These are phyloP conservation scores for Picochlorum costavermella DNA, from an alignment of 139 green algal genomes.

Conservation along the genomic window DNA sequence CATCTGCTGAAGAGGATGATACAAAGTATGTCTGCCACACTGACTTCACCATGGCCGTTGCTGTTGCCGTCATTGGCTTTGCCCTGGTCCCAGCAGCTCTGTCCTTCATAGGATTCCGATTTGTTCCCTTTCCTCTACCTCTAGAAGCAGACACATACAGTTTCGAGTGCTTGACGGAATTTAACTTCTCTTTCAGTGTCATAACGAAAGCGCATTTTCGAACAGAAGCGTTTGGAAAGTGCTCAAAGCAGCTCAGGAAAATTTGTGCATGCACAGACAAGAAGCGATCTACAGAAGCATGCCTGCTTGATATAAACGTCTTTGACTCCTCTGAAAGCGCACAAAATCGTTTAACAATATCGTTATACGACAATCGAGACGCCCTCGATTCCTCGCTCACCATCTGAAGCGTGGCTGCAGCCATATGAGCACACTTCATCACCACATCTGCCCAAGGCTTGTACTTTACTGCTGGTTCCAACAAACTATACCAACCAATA, in stretches of 20 bases:
- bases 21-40: slow-evolving; percentile 77
- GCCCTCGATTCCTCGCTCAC: slow-evolving; percentile 54
- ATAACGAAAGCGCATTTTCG: slow-evolving; percentile 58
- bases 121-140: slow-evolving; percentile 23
- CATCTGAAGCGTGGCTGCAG: slow-evolving; percentile 42
- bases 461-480: slow-evolving; percentile 55
- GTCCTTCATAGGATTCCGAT: slow-evolving; percentile 70
- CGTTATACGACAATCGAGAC: slow-evolving; percentile 67
- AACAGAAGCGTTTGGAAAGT: slow-evolving; percentile 63
- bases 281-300: slow-evolving; percentile 71
- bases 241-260: slow-evolving; percentile 78
- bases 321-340: slow-evolving; percentile 21
- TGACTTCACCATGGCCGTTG: slow-evolving; percentile 80
- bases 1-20: slow-evolving; percentile 4
- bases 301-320: slow-evolving; percentile 55
- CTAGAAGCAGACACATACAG: slow-evolving; percentile 55
- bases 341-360: slow-evolving; percentile 59
- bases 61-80: slow-evolving; percentile 87
- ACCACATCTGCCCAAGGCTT: slow-evolving; percentile 68
- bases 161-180: slow-evolving; percentile 66
- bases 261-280: slow-evolving; percentile 91
- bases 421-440: slow-evolving; percentile 62
- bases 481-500: slow-evolving; percentile 78
- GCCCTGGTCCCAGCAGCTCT: slow-evolving; percentile 23
- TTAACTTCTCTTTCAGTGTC: slow-evolving; percentile 60